Evolutionary conservation across 768 basidiomycete genomes (phyloP).

Genomic region (Neoboletus magnificus): DNA sequence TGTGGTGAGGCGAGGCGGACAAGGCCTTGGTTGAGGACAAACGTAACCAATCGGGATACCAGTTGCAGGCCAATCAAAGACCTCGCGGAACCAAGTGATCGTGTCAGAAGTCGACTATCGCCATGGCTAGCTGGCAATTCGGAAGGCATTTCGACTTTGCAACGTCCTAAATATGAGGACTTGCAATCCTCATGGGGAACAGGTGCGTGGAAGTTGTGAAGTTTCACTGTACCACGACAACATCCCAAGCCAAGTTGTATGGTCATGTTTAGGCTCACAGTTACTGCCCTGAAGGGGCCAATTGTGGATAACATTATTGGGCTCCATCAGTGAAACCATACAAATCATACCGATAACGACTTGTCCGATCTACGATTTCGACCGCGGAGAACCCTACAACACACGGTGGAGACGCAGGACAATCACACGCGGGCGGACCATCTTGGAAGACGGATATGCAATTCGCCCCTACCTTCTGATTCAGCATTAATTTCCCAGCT

Average conservation of each 20-base stretch:
- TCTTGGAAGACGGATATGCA: not conserved
- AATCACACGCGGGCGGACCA: not conserved
- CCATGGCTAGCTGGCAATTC: not conserved
- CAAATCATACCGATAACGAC: not conserved
- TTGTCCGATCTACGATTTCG: not conserved
- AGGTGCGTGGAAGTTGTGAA: not conserved
- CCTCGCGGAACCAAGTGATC: conserved; percentile 41
- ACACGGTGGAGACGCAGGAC: not conserved
- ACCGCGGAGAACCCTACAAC: not conserved
- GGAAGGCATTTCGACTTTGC: conserved; percentile 10
- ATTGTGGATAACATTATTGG: too few relatives aligned
- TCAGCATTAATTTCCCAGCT: not conserved
- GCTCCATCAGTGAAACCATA: not conserved
- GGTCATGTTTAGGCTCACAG: conserved; percentile 8
- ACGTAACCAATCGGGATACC: conserved; percentile 80
- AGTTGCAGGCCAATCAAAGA: conserved; percentile 87
- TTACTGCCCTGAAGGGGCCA: too few relatives aligned
- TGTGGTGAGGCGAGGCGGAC: conserved; percentile 80
- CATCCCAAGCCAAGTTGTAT: conserved; percentile 1
- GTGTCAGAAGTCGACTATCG: conserved; percentile 21
- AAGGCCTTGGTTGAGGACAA: conserved; percentile 83
- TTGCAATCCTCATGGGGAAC: conserved; percentile 2
- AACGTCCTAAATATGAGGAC: conserved; percentile 1
- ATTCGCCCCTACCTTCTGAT: not conserved
- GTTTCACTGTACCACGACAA: too few relatives aligned